These are phyloP conservation scores for Metschnikowia koreensis DNA, from an alignment of 805 yeast genomes.

Conservation along the genomic window DNA sequence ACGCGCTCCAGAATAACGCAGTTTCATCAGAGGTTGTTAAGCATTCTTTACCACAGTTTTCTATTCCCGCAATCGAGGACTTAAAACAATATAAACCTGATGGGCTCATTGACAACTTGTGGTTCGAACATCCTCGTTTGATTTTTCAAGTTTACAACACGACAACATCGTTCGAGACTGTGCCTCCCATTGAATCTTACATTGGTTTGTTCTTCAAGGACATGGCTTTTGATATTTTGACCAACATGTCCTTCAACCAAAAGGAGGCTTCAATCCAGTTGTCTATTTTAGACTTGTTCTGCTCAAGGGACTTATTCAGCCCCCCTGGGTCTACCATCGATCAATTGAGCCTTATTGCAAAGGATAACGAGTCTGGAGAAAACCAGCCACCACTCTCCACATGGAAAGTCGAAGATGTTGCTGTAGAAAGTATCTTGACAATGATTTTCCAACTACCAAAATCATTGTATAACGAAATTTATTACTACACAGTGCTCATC, in stretches of 20 bases:
- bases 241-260: conserved; percentile 84
- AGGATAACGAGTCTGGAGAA: conserved; percentile 43
- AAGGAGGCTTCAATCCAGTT: conserved; percentile 83
- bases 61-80: conserved; percentile 28
- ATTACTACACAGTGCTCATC: conserved; percentile 79
- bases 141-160: conserved; percentile 60
- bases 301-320: conserved; percentile 51
- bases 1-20: conserved; percentile 32
- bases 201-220: conserved; percentile 65
- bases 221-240: conserved; percentile 67
- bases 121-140: conserved; percentile 59
- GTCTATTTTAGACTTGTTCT: conserved; percentile 68
- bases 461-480: conserved; percentile 64
- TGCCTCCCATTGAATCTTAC: conserved; percentile 39
- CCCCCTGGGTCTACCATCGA: conserved; percentile 77
- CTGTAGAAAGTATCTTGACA: conserved; percentile 76
- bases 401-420: conserved; percentile 88
- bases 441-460: conserved; percentile 74
- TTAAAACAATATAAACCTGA: conserved; percentile 22
- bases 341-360: conserved; percentile 45
- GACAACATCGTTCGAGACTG: conserved; percentile 59
- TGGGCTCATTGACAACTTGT: conserved; percentile 55
- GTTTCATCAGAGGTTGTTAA: conserved; percentile 39
- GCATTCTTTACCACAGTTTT: conserved; percentile 40
- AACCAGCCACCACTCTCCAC: conserved; percentile 55